Conservation (phyloP, 2,329 filamentous ascomycete species). For the Plectosphaerella cucumerina region DNA sequence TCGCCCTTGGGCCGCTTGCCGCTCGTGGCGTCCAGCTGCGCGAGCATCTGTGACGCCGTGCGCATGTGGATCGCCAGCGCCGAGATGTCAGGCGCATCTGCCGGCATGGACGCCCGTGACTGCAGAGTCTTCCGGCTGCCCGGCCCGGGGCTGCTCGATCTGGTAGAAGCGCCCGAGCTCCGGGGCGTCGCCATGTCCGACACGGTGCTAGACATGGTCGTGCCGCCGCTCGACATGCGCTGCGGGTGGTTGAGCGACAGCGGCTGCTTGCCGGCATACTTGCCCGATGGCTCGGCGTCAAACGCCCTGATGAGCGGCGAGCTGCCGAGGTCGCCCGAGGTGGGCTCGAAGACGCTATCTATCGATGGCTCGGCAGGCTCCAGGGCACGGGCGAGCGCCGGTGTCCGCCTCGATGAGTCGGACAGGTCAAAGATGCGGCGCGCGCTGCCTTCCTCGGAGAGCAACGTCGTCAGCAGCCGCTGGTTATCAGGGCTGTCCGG, state of each 20-base stretch:
- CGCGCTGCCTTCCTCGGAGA: conserved; percentile 52
- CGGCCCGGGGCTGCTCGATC: conserved; percentile 62
- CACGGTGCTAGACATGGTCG: conserved; percentile 50
- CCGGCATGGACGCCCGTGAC: conserved; percentile 47
- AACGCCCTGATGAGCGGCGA: conserved; percentile 62
- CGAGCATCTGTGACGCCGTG: conserved; percentile 81
- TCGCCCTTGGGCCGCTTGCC: conserved; percentile 76
- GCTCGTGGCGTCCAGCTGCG: conserved; percentile 75
- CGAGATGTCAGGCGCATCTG: conserved; percentile 75
- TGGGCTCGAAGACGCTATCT: conserved; percentile 83
- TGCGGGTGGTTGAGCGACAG: conserved; percentile 32
- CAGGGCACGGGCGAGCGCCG: conserved; percentile 9
- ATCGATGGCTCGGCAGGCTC: conserved; percentile 33
- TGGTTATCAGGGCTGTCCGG: conserved; percentile 71
- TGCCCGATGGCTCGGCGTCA: conserved; percentile 34
- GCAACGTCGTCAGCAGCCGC: conserved; percentile 53
- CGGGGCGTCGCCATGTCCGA: conserved; percentile 62
- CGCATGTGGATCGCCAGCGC: conserved; percentile 84
- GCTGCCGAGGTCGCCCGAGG: conserved; percentile 71
- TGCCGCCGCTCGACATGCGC: conserved; percentile 57
- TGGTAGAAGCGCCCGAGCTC: conserved; percentile 62
- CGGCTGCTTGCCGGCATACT: conserved; percentile 16
- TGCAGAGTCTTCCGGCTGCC: conserved; percentile 52
- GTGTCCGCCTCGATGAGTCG: conserved; percentile 54
- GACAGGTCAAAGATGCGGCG: conserved; percentile 64